Base-by-base conservation (phyloP, 1,284 basidiomycete species). In the Paramarasmius palmivorus region DNA sequence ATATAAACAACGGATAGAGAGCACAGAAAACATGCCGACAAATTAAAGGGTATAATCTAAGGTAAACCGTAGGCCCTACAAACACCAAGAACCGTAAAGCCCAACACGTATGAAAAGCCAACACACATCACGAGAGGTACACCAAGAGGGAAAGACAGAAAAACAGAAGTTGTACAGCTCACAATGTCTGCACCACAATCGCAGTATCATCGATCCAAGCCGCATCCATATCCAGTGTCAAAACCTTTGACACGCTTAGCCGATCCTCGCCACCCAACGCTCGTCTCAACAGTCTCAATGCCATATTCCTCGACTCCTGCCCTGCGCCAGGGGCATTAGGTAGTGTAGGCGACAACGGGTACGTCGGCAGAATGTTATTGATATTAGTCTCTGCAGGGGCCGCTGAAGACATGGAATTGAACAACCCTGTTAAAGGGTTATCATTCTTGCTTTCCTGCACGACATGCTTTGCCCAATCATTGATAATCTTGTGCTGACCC, bases 131-230 rank as follows among this genome's bases (percentile, higher is more conserved):
- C n/a, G n/a, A n/a, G n/a, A n/a, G n/a, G n/a, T n/a, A n/a, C n/a
- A n/a, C n/a, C n/a, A n/a, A n/a, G n/a, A n/a, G n/a, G n/a, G n/a
- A n/a, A n/a, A n/a, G n/a, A n/a, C n/a, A n/a, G n/a, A n/a, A n/a
- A n/a, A n/a, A n/a, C n/a, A n/a, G n/a, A n/a, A n/a, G n/a, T n/a
- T n/a, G n/a, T n/a, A n/a, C n/a, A n/a, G n/a, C 54, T 73, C 64
- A 84, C 35, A 83, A 63, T 22, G 74, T 77, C 57, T 84, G 81
- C 39, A 88, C 86, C 56, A 88, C 72, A 53, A 89, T 79, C 10
- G 84, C 75, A 9, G 86, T 83, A 66, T 89, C 86, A 59, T 89
- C 86, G 58, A 88, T 75, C 86, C 86, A 89, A 7, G 80, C 76
- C 23, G 68, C 69, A 46, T 83, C 80, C 79, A 86, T 80, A 59